These are phyloP conservation scores for Blepharisma japonicum DNA, from an alignment of 73 alveolate species.

Conservation along the genomic window DNA sequence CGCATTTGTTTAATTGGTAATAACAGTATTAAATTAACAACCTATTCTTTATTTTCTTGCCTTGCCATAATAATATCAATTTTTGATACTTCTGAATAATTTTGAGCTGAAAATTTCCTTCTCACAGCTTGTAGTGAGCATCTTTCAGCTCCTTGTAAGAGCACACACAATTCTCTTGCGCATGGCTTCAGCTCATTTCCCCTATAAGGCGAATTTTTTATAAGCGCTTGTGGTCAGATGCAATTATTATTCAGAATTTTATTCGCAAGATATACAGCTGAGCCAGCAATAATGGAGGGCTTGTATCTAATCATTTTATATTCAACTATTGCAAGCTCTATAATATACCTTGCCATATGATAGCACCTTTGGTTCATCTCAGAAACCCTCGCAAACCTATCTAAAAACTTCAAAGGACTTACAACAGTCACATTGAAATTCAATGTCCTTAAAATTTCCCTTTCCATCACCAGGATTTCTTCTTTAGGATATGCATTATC, in stretches of 20 bases:
- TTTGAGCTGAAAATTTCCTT: slow-evolving; percentile 52
- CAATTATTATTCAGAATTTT: slow-evolving; percentile 38
- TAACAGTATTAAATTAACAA: too few species aligned
- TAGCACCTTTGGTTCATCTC: slow-evolving; percentile 52
- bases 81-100: too few species aligned
- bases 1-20: too few species aligned
- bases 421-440: slow-evolving; percentile 67
- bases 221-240: not conserved
- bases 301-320: slow-evolving; percentile 58
- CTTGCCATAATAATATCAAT: too few species aligned
- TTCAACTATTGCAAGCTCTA: slow-evolving; percentile 80
- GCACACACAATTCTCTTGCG: slow-evolving; percentile 55
- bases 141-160: slow-evolving; percentile 49
- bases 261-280: slow-evolving; percentile 53
- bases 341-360: slow-evolving; percentile 69
- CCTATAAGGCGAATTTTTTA: slow-evolving; percentile 2
- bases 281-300: slow-evolving; percentile 53
- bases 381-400: slow-evolving; percentile 55
- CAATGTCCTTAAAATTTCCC: slow-evolving; percentile 63
- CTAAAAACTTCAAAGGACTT: slow-evolving; percentile 74
- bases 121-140: slow-evolving; percentile 69
- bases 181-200: slow-evolving; percentile 31
- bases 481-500: slow-evolving; percentile 84
- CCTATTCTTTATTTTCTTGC: too few species aligned
- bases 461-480: slow-evolving; percentile 78